These are phyloP conservation scores for Gastrolobium bilobum DNA, from an alignment of 306 rosid genomes.

Conservation along the genomic window DNA sequence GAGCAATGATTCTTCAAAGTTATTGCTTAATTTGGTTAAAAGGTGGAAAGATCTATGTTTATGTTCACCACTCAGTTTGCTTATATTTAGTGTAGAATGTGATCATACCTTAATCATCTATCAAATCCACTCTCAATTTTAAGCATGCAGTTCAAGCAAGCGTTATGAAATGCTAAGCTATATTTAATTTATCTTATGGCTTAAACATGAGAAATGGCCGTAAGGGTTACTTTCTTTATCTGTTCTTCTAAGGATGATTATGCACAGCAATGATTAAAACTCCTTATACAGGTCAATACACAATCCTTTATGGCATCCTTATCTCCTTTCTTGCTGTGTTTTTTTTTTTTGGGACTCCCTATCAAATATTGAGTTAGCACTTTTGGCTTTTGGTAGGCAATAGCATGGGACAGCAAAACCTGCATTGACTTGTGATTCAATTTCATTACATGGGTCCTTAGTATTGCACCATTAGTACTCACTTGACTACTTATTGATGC, in stretches of 20 bases:
- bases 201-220: slow-evolving; percentile 40
- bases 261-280: slow-evolving; percentile 57
- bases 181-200: slow-evolving; percentile 12
- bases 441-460: slow-evolving; percentile 51
- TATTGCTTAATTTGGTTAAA: slow-evolving; percentile 44
- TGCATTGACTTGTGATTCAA: slow-evolving; percentile 65
- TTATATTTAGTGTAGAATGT: slow-evolving; percentile 35
- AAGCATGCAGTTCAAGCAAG: slow-evolving; percentile 37
- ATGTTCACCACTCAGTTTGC: slow-evolving; percentile 34
- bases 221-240: not conserved
- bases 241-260: slow-evolving; percentile 36
- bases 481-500: slow-evolving; percentile 33
- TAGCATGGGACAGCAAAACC: slow-evolving; percentile 47
- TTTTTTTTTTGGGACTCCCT: slow-evolving; percentile 46
- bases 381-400: slow-evolving; percentile 49
- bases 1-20: slow-evolving; percentile 54
- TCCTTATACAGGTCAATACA: slow-evolving; percentile 40
- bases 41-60: slow-evolving; percentile 28
- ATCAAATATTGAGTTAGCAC: slow-evolving; percentile 45
- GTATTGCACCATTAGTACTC: slow-evolving; percentile 43
- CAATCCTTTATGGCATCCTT: slow-evolving; percentile 41
- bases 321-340: slow-evolving; percentile 43
- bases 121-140: slow-evolving; percentile 53
- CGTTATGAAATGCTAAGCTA: slow-evolving; percentile 15
- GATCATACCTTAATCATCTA: slow-evolving; percentile 57